Evolutionary conservation across 2,329 filamentous ascomycete genomes (phyloP).

Genomic region (Penicillium sp.): DNA sequence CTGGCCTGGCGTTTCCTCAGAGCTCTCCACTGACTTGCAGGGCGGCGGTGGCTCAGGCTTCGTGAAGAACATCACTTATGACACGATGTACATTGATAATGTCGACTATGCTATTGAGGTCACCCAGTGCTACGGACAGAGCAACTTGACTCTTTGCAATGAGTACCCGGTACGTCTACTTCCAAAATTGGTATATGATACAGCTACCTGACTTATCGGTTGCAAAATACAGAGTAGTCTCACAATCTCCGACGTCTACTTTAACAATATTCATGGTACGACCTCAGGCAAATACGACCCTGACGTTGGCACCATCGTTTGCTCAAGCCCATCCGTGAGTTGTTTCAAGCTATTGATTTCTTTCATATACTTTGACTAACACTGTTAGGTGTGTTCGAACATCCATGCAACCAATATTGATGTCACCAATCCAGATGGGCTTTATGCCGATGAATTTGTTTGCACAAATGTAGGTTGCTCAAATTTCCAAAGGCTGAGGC

Average conservation of each 20-base stretch:
- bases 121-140: constrained; percentile 67
- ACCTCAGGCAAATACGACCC: constrained; percentile 50
- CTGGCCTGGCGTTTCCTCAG: constrained; percentile 62
- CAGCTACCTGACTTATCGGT: neutral
- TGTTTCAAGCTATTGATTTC: neutral
- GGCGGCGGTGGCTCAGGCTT: constrained; percentile 65
- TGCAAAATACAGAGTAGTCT: constrained; percentile 39
- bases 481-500: neutral
- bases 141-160: constrained; percentile 62
- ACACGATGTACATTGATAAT: constrained; percentile 60
- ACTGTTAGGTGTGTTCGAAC: constrained; percentile 39
- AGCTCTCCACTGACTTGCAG: constrained; percentile 61
- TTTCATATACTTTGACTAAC: neutral
- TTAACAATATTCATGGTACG: constrained; percentile 59
- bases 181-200: neutral
- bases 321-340: constrained; percentile 52
- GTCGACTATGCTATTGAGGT: constrained; percentile 67
- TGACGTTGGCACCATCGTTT: constrained; percentile 50
- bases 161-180: constrained; percentile 51
- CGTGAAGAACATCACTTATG: constrained; percentile 68
- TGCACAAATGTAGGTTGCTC: constrained; percentile 46
- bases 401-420: constrained; percentile 52
- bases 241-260: constrained; percentile 57
- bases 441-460: constrained; percentile 36
- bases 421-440: constrained; percentile 51